Evolutionary conservation across 176 grass and related monocot genomes (phyloP), one percentile per base, ranked within the genome.

Genomic region (Cenchrus purpureus): DNA sequence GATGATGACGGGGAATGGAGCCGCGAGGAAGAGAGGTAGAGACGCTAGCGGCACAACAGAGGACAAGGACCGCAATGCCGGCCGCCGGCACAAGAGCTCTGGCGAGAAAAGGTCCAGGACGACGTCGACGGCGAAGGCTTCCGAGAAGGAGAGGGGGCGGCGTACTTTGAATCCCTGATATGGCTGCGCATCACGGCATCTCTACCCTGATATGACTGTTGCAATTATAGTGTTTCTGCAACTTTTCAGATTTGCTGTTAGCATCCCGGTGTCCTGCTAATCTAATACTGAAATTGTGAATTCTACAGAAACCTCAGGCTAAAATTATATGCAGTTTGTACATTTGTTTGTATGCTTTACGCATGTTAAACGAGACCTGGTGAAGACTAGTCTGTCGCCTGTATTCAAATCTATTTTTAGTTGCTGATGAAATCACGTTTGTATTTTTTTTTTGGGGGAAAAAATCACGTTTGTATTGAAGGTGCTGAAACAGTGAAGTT

Each of bases 21-120:
- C 44, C 44, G 79, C 80, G 10, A 88, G 87, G 79, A 91, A 87
- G 57, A 90, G 73, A 86, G 80, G 87, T 6, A 81, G n/a, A 69
- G 86, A 84, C 44, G 79, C 8, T n/a, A 71, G 61, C 52, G 65
- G 57, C 82, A 88, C 77, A 85, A 58, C n/a, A 17, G 64, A 68
- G 75, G 45, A 46, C 4, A 46, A 46, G 45, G 8, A 46, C 8
- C 8, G 45, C 45, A 46, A 46, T 46, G 45, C 45, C 45, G 8
- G 45, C 45, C 45, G 45, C 45, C 45, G 45, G 45, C 45, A 46
- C 45, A 46, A 46, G 45, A 46, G 7, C 45, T 46, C 45, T 9
- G 7, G 45, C 0, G 45, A 46, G 45, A 46, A 44, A 46, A 46
- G 45, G 45, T 6, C 37, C 4, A 40, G 37, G 37, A 40, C 37